Base-by-base conservation (phyloP, 2,329 filamentous ascomycete genomes). In the Drechslerella coelobrocha region DNA sequence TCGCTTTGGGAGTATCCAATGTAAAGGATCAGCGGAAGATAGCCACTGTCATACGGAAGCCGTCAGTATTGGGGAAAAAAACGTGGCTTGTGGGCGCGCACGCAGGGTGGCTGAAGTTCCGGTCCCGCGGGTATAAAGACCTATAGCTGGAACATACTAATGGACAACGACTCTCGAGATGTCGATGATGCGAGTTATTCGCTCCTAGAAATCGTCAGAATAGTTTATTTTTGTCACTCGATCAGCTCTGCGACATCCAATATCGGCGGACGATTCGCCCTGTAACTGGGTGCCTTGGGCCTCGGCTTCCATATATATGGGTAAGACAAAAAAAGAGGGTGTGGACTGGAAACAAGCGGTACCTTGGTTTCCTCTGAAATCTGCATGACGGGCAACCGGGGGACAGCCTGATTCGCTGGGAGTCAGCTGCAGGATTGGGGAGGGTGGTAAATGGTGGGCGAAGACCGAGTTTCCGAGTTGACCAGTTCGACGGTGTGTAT, bases 361-460 rank as follows among this genome's bases (percentile, higher is more conserved):
- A 69, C 65, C 65, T 69, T 69, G 43, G 65, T 69, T 62, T 69
- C 65, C 45, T 69, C 65, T 45, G 65, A 69, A 62, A 69, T 69
- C 65, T 69, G 65, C 65, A 69, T 69, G 43, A 8, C 53, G 52
- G 29, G 31, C 21, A 19, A 53, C 37, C n/a, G 39, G 53, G 10
- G 51, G 39, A 47, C 52, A 27, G 43, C 39, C 50, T 63, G 52
- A 57, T 63, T 63, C 52, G 61, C 52, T 57, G 52, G 43, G 34
- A n/a, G 12, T 52, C 7, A 24, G 23, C 12, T 26, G 14, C 47
- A n/a, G 47, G 45, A 31, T 19, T 23, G 41, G 41, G 12, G 34
- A 39, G 34, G 12, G 17, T n/a, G n/a, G n/a, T 50, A 48, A 45
- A 43, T 37, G 45, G 10, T 52, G 45, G 62, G 43, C 26, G 56